Evolutionary conservation across 2,329 filamentous ascomycete species (phyloP).

Genomic region (Dactylella cylindrospora): DNA sequence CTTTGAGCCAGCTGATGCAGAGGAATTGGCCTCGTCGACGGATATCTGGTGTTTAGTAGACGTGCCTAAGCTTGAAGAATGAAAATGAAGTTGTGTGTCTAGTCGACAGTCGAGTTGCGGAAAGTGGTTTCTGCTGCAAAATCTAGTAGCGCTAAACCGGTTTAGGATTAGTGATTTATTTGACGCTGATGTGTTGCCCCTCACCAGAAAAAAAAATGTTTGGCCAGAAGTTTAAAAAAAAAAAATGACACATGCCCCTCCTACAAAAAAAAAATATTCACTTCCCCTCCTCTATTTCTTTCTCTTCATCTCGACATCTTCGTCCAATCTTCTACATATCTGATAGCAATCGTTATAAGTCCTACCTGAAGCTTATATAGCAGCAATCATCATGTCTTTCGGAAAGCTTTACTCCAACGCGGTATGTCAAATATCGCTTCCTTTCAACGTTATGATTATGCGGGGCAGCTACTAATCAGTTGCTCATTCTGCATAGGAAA

Average conservation of each 20-base stretch:
- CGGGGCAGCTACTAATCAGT: constrained; percentile 37
- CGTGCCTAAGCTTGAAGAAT: constrained; percentile 16
- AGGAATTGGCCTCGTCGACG: constrained; percentile 8
- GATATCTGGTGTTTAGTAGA: constrained; percentile 1
- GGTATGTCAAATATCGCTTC: constrained; percentile 60
- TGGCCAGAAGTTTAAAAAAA: constrained; percentile 36
- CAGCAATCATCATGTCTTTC: constrained; percentile 76
- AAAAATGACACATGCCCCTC: constrained; percentile 43
- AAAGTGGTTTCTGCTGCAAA: constrained; percentile 34
- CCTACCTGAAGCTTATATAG: constrained; percentile 29
- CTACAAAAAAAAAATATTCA: too few species aligned
- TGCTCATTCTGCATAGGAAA: constrained; percentile 62
- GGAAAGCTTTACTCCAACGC: constrained; percentile 91
- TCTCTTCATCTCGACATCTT: constrained; percentile 17
- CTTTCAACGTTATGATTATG: constrained; percentile 40
- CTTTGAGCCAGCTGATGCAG: constrained; percentile 3
- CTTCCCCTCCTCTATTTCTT: constrained; percentile 42
- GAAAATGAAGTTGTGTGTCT: constrained; percentile 10
- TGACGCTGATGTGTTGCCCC: constrained; percentile 19
- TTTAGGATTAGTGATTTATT: constrained; percentile 14
- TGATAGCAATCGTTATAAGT: constrained; percentile 40
- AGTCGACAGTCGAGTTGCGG: too few species aligned
- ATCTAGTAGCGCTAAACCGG: constrained; percentile 12
- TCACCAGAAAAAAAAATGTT: constrained; percentile 32
- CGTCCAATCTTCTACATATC: constrained; percentile 20